phyloP scores from a whole-genome alignment of 345 rosid genomes.

The Odontarrhena argentea region DNA sequence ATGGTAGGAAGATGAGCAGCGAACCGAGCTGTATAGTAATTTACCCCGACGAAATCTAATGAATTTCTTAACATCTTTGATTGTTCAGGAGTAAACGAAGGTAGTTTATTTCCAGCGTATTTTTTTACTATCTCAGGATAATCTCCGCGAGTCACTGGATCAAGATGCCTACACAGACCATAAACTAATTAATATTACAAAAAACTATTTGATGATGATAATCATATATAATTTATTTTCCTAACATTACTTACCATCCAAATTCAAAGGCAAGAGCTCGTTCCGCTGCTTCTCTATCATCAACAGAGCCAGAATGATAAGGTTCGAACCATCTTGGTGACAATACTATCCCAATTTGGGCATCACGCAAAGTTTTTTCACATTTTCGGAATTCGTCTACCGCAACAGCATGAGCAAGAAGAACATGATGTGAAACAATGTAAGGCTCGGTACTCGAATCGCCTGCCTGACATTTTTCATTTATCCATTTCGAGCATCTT shows the following conservation, averaged over 20 bases:
- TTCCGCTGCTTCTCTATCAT: constrained; percentile 39
- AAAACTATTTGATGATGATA: background rate
- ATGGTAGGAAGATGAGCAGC: constrained; percentile 28
- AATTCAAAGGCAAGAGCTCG: constrained; percentile 39
- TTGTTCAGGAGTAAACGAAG: constrained; percentile 37
- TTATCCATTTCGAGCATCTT: constrained; percentile 43
- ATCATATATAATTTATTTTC: too few species aligned
- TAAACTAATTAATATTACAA: background rate
- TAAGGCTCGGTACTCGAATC: constrained; percentile 46
- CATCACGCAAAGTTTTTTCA: constrained; percentile 18
- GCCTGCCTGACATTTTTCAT: constrained; percentile 34
- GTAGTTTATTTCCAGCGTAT: constrained; percentile 37
- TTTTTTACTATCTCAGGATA: constrained; percentile 38
- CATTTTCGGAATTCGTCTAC: constrained; percentile 44
- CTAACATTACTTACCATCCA: constrained; percentile 32
- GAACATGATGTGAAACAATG: constrained; percentile 40
- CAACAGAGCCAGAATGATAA: constrained; percentile 24
- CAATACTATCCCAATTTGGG: constrained; percentile 43
- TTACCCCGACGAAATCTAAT: constrained; percentile 40
- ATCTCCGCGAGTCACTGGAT: constrained; percentile 42
- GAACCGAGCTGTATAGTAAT: constrained; percentile 37
- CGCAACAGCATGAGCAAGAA: constrained; percentile 48
- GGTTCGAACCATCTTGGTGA: constrained; percentile 46
- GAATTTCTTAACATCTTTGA: constrained; percentile 40
- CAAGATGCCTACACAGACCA: constrained; percentile 37